Percentiles rank a stretch among this genome's conserved stretches.
Conservation (phyloP, 768 basidiomycete genomes). For the Heimioporus sp. region DNA sequence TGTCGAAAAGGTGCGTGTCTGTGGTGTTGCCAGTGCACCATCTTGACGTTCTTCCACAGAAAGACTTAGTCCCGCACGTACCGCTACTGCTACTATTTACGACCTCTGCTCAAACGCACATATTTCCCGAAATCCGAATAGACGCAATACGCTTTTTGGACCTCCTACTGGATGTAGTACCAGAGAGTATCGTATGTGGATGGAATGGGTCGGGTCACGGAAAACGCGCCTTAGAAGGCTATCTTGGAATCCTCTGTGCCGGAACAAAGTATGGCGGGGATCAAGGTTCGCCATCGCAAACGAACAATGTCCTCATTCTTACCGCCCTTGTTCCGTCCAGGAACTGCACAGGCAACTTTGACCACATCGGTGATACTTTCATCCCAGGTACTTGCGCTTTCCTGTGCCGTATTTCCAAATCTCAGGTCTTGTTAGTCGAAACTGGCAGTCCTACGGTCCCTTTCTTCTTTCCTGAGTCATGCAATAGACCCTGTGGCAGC, state of each 20-base stretch:
- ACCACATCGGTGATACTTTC: constrained; percentile 67
- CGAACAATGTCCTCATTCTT: not conserved
- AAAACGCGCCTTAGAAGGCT: constrained; percentile 69
- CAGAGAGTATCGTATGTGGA: constrained; percentile 60
- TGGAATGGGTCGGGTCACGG: constrained; percentile 67
- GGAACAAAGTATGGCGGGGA: constrained; percentile 59
- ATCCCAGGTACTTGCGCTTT: constrained; percentile 43
- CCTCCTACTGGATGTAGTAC: constrained; percentile 68
- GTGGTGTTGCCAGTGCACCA: not conserved
- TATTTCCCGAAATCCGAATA: constrained; percentile 92
- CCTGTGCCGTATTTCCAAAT: not conserved
- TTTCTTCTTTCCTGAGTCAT: constrained; percentile 61
- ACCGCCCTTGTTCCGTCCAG: constrained; percentile 10
- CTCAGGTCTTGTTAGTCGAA: constrained; percentile 55
- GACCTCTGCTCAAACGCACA: constrained; percentile 89
- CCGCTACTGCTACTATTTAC: constrained; percentile 78
- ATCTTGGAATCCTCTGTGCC: constrained; percentile 73
- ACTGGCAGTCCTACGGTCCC: constrained; percentile 69
- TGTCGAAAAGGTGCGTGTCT: constrained; percentile 49
- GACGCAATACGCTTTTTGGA: constrained; percentile 84
- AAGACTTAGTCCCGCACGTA: constrained; percentile 70
- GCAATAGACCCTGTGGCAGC: constrained; percentile 36
- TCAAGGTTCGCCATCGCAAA: constrained; percentile 40
- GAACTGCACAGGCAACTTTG: constrained; percentile 46
- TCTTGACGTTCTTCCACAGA: constrained; percentile 39